A percentile compares a stretch with the other conserved stretches of the same genome.
Evolutionary conservation across 106 monocot genomes (phyloP).

Genomic region (Allium sativum): DNA sequence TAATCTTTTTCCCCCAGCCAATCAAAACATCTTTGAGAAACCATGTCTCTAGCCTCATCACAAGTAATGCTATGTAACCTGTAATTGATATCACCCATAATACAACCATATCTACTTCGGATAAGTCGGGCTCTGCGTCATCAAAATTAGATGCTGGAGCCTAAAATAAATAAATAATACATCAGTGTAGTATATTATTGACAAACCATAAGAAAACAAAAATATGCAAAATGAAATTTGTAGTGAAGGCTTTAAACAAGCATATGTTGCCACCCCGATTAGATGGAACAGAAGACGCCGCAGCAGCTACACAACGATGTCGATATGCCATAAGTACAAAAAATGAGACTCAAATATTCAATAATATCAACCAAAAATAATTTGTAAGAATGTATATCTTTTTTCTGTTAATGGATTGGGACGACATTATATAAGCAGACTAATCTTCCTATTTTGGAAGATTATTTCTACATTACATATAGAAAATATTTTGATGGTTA

Average conservation of each 20-base stretch:
- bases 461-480: neutral
- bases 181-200: neutral
- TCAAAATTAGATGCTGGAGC: conserved; percentile 28
- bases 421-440: neutral
- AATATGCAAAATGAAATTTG: neutral
- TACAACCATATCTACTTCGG: conserved; percentile 62
- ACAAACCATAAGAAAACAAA: neutral
- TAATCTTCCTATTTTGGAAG: neutral
- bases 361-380: no score
- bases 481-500: no score
- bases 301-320: conserved; percentile 42
- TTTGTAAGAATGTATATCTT: no score
- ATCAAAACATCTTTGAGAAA: conserved; percentile 68
- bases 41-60: conserved; percentile 66
- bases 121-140: conserved; percentile 44
- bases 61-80: conserved; percentile 40
- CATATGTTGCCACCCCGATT: conserved; percentile 51
- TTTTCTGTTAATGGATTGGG: neutral
- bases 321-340: neutral
- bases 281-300: conserved; percentile 40
- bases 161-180: conserved; percentile 15
- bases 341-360: conserved; percentile 1
- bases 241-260: neutral
- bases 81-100: conserved; percentile 68
- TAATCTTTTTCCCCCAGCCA: conserved; percentile 78